phyloP scores from a whole-genome alignment of 208 protist genomes.

The Trypanosoma congolense region DNA sequence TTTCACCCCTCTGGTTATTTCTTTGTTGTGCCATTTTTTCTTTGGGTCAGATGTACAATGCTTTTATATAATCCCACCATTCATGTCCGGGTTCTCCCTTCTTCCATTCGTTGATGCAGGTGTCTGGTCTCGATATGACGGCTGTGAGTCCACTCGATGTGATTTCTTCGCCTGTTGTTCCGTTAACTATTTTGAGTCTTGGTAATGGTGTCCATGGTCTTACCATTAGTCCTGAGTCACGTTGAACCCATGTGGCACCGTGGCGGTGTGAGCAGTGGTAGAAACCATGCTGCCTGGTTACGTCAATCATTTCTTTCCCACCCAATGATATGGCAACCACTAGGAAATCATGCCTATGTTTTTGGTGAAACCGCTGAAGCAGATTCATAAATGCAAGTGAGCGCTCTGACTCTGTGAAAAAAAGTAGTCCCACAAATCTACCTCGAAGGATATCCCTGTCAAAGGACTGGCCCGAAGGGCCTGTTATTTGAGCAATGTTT shows the following conservation, averaged over 20 bases:
- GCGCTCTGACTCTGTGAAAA: constrained; percentile 75
- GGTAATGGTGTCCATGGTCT: constrained; percentile 47
- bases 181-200: constrained; percentile 60
- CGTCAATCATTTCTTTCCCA: constrained; percentile 63
- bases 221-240: constrained; percentile 57
- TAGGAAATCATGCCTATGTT: constrained; percentile 65
- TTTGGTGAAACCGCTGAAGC: constrained; percentile 41
- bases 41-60: constrained; percentile 25
- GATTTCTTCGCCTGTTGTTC: constrained; percentile 53
- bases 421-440: constrained; percentile 68
- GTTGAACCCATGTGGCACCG: constrained; percentile 65
- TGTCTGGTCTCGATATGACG: constrained; percentile 50
- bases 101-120: constrained; percentile 62
- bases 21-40: neutral
- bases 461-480: constrained; percentile 44
- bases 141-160: constrained; percentile 63
- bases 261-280: constrained; percentile 73
- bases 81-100: constrained; percentile 30
- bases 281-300: constrained; percentile 67
- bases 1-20: neutral
- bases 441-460: constrained; percentile 56
- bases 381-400: constrained; percentile 59
- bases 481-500: constrained; percentile 43
- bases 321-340: constrained; percentile 63
- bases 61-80: constrained; percentile 33